These are phyloP conservation scores for Immersiporthe knoxdaviesiana DNA, from an alignment of 2,329 filamentous ascomycete species.

Conservation along the genomic window DNA sequence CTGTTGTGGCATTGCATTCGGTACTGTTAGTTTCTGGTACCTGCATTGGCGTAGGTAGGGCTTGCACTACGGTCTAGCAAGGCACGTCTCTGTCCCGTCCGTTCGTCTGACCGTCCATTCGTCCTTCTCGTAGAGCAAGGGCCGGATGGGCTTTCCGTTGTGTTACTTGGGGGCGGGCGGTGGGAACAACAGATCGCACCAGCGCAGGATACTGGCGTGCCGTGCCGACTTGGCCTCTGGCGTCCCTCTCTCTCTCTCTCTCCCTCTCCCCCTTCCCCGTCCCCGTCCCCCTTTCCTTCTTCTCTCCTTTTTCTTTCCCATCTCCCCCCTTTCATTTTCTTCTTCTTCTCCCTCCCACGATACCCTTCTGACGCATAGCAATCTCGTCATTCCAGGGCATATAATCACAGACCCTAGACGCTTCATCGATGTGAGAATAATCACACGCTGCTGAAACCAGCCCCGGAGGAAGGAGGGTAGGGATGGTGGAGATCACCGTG, in stretches of 20 bases:
- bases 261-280: background rate
- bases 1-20: background rate
- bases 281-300: background rate
- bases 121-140: background rate
- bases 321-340: background rate
- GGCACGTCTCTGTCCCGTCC: background rate
- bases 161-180: background rate
- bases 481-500: background rate
- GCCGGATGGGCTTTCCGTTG: slow-evolving; percentile 3
- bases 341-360: background rate
- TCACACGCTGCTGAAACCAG: background rate
- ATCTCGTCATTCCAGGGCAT: background rate
- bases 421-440: slow-evolving; percentile 5
- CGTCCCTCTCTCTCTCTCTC: background rate
- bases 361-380: background rate
- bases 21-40: background rate
- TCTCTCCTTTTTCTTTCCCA: background rate
- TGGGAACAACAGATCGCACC: background rate
- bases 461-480: background rate
- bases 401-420: background rate
- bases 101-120: too few species aligned
- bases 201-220: background rate
- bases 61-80: background rate
- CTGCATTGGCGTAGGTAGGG: slow-evolving; percentile 8
- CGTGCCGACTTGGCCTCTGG: background rate